Conservation (phyloP, 2,329 filamentous ascomycete genomes). For the Penicillium sp. region DNA sequence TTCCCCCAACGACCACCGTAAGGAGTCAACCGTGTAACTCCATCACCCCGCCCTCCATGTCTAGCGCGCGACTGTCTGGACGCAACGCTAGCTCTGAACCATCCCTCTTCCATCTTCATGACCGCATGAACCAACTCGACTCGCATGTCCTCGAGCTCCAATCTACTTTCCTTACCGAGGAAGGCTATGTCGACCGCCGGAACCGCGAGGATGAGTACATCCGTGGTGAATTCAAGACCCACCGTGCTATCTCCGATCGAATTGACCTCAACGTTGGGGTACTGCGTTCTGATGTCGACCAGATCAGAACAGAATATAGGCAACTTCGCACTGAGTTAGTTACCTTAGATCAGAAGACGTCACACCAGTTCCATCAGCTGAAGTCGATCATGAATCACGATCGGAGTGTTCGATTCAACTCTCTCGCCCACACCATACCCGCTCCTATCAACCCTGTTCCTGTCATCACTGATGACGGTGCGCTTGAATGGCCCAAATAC, state of each 20-base stretch:
- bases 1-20: constrained; percentile 36
- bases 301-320: constrained; percentile 36
- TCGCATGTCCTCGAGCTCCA: constrained; percentile 40
- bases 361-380: constrained; percentile 25
- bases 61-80: constrained; percentile 36
- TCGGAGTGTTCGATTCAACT: constrained; percentile 42
- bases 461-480: constrained; percentile 34
- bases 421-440: constrained; percentile 37
- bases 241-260: constrained; percentile 33
- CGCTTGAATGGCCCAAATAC: constrained; percentile 36
- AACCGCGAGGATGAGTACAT: constrained; percentile 43
- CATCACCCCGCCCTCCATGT: constrained; percentile 37
- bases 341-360: constrained; percentile 35
- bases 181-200: constrained; percentile 39
- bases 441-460: constrained; percentile 41
- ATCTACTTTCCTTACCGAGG: constrained; percentile 38
- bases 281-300: constrained; percentile 36
- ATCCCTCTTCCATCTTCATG: constrained; percentile 37
- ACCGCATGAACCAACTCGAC: constrained; percentile 40
- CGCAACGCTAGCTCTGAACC: constrained; percentile 38
- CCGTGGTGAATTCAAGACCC: constrained; percentile 39
- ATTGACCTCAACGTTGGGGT: constrained; percentile 38
- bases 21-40: constrained; percentile 39
- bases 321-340: constrained; percentile 38
- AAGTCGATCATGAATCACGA: constrained; percentile 14